Evolutionary conservation across 148 eudicot species (phyloP), one percentile per base, ranked within the genome.

Genomic region (Heliamphora exappendiculata): DNA sequence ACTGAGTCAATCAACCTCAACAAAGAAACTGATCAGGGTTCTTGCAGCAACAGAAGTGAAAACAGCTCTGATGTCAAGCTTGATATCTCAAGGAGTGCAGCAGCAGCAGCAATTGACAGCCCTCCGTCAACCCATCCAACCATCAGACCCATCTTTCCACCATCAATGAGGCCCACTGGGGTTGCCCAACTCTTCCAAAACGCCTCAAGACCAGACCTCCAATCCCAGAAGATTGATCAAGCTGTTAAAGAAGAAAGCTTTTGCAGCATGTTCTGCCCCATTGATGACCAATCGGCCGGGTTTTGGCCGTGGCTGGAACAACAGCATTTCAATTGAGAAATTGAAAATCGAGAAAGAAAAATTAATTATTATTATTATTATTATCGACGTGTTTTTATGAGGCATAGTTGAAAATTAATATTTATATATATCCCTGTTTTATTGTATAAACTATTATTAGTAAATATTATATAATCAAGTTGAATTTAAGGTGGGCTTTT

Each of bases 231-330:
- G 75, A 57, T 78, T 36, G 83, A 85, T 49, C 88, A 76, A 19
- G 69, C 54, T 22, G 88, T 88, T 70, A 92, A 95, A 77, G 99
- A 95, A 86, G 98, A 93, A 70, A 82, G 82, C 54, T 88, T 88
- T 37, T 84, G 86, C 79, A 91, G 86, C 74, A 93, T 95, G 98
- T 91, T 95, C 49, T 79, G 84, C 78, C 85, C 84, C 47, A 87
- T 91, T 51, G 99, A 95, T 70, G 99, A 95, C 82, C 99, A 95
- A 72, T 44, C n/a, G n/a, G n/a, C 87, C 20, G 93, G 86, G 1
- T 86, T 91, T 81, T 91, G 97, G 96, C 99, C 98, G 58, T 95
- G 97, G 99, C 73, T 93, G 84, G 99, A 93, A 75, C 94, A 89
- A 63, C 97, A 81, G 10, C 82, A 91, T 47, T 96, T 88, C 83